These are phyloP conservation scores for Terana coerulea DNA, from an alignment of 768 basidiomycete species.

Conservation along the genomic window DNA sequence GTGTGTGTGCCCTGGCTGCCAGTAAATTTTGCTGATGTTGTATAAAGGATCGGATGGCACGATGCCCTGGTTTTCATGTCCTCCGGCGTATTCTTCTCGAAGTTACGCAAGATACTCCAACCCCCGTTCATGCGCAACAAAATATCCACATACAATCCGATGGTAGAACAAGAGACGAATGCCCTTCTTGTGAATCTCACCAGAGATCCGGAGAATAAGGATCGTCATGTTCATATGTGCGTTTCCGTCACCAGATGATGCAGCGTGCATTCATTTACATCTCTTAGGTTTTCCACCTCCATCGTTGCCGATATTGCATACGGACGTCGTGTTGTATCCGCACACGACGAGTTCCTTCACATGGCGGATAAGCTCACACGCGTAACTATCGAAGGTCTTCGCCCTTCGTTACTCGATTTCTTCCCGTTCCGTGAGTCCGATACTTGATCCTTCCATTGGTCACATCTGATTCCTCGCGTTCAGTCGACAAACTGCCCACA, in stretches of 20 bases:
- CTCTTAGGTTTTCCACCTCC: background rate
- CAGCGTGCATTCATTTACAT: constrained; percentile 17
- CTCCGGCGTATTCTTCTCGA: constrained; percentile 15
- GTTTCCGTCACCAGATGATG: constrained; percentile 21
- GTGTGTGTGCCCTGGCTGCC: constrained; percentile 7
- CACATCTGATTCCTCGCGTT: background rate
- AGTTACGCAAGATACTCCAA: background rate
- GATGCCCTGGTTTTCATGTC: constrained; percentile 11
- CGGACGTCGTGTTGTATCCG: constrained; percentile 7
- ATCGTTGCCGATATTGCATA: background rate
- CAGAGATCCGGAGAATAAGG: constrained; percentile 24
- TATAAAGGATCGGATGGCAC: constrained; percentile 15
- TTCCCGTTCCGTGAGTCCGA: background rate
- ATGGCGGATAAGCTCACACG: background rate
- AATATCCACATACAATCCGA: constrained; percentile 17
- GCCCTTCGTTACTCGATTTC: background rate
- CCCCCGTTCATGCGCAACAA: constrained; percentile 18
- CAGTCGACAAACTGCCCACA: constrained; percentile 4
- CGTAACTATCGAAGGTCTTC: background rate
- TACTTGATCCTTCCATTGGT: background rate
- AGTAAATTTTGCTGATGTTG: background rate
- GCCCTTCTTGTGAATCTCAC: constrained; percentile 24
- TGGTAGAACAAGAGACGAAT: constrained; percentile 24
- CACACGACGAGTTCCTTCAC: constrained; percentile 16
- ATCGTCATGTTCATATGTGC: too few species aligned